Evolutionary conservation across 2,329 filamentous ascomycete species (phyloP).

Genomic region (Rhynchosporium secalis): DNA sequence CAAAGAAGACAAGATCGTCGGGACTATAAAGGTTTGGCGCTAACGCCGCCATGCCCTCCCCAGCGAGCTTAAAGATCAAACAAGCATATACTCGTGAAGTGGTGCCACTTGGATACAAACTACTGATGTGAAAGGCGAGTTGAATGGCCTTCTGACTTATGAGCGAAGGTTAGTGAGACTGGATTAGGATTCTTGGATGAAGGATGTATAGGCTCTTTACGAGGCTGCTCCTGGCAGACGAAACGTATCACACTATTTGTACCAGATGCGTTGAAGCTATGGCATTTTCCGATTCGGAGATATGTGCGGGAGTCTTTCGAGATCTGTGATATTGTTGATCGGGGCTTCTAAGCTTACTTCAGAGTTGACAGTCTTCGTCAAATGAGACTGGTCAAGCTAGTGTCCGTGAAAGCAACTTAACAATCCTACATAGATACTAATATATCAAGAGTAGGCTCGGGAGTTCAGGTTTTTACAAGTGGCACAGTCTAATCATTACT

Average conservation of each 20-base stretch:
- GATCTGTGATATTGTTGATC: no score
- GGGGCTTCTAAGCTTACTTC: no score
- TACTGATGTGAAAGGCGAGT: constrained; percentile 72
- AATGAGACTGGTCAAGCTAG: no score
- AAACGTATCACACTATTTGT: not conserved
- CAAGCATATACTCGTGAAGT: constrained; percentile 55
- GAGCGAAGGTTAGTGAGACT: constrained; percentile 62
- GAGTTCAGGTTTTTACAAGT: no score
- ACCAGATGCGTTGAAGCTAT: no score
- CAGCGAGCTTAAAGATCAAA: constrained; percentile 48
- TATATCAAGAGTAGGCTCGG: no score
- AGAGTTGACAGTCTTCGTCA: no score
- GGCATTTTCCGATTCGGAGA: no score
- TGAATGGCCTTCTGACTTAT: constrained; percentile 70
- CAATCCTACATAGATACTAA: no score
- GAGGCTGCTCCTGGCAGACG: constrained; percentile 43
- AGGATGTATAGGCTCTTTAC: constrained; percentile 60
- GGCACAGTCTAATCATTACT: no score
- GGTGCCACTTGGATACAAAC: constrained; percentile 74
- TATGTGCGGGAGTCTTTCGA: no score
- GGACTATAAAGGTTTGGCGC: constrained; percentile 58
- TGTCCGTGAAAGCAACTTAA: no score
- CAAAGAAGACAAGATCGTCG: constrained; percentile 67
- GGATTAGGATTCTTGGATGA: constrained; percentile 47
- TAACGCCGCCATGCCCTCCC: constrained; percentile 59